These are phyloP conservation scores for Rhodotorula sphaerocarpa DNA, from an alignment of 768 basidiomycete species.

Conservation along the genomic window DNA sequence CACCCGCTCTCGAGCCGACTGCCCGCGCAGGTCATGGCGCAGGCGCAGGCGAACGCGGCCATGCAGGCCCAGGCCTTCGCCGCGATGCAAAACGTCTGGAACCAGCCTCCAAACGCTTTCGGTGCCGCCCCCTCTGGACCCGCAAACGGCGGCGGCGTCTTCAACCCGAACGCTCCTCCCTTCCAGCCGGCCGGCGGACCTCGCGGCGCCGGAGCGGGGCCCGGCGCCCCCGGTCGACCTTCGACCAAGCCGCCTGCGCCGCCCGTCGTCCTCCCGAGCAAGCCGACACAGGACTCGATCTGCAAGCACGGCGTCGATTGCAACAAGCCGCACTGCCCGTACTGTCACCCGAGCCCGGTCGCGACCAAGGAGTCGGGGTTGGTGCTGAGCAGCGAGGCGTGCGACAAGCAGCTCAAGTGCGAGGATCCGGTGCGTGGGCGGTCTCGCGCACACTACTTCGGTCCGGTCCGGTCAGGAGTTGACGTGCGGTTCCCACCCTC, in stretches of 20 bases:
- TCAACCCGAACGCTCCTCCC: constrained; percentile 21
- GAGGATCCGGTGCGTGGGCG: constrained; percentile 68
- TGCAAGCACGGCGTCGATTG: constrained; percentile 93
- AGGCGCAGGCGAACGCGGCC: constrained; percentile 30
- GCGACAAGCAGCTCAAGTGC: constrained; percentile 79
- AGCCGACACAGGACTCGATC: constrained; percentile 48
- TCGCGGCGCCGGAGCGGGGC: constrained; percentile 34
- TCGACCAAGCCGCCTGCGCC: constrained; percentile 15
- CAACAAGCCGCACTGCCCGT: constrained; percentile 78
- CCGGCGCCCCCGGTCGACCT: constrained; percentile 20
- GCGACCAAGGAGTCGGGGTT: constrained; percentile 90
- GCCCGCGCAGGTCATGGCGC: constrained; percentile 26
- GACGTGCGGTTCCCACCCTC: neutral
- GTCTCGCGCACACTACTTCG: too few relatives aligned
- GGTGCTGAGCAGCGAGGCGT: constrained; percentile 86
- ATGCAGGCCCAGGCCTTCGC: constrained; percentile 34
- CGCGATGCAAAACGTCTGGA: constrained; percentile 33
- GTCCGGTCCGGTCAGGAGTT: too few relatives aligned
- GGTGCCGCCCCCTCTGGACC: neutral
- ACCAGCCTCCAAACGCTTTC: constrained; percentile 10
- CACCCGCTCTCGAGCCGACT: constrained; percentile 20
- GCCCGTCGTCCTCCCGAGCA: constrained; percentile 41
- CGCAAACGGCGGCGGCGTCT: neutral
- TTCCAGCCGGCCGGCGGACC: constrained; percentile 16
- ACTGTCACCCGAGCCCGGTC: constrained; percentile 92